Conservation (phyloP, 2,329 filamentous ascomycete species). For the Alternaria infectoria region DNA sequence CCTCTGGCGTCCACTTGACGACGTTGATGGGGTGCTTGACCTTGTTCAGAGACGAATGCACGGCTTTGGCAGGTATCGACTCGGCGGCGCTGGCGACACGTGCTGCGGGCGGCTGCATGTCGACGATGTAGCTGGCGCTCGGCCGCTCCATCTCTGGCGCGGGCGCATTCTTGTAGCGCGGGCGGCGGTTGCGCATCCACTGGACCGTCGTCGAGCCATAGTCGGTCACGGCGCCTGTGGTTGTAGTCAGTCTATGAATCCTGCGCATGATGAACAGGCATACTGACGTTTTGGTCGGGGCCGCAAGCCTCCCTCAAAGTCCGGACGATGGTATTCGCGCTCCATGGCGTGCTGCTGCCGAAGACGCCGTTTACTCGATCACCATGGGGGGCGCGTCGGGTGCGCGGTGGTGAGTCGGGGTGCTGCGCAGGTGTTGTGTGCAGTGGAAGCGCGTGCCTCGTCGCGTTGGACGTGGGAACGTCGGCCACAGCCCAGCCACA, state of each 20-base stretch:
- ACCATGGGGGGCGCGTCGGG: constrained; percentile 7
- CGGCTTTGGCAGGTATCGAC: constrained; percentile 89
- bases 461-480: constrained; percentile 3
- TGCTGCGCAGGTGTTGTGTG: constrained; percentile 4
- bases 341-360: constrained; percentile 37
- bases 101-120: constrained; percentile 87
- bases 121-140: constrained; percentile 85
- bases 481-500: constrained; percentile 7
- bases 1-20: constrained; percentile 96
- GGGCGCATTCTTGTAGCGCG: constrained; percentile 74
- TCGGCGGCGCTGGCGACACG: constrained; percentile 77
- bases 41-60: constrained; percentile 98
- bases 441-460: constrained; percentile 12
- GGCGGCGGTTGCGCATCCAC: constrained; percentile 85
- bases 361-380: not conserved
- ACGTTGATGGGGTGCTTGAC: constrained; percentile 97
- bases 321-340: constrained; percentile 44
- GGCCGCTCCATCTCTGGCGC: constrained; percentile 81
- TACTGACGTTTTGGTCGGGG: constrained; percentile 47
- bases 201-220: constrained; percentile 89
- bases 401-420: not conserved
- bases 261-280: constrained; percentile 2
- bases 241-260: constrained; percentile 1
- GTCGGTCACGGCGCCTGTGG: constrained; percentile 85
- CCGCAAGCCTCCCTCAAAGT: constrained; percentile 42